A percentile compares a stretch with the other conserved stretches of the same genome.
Conservation (phyloP, 352 stramenopile genomes). For the Pythium diclinum region DNA sequence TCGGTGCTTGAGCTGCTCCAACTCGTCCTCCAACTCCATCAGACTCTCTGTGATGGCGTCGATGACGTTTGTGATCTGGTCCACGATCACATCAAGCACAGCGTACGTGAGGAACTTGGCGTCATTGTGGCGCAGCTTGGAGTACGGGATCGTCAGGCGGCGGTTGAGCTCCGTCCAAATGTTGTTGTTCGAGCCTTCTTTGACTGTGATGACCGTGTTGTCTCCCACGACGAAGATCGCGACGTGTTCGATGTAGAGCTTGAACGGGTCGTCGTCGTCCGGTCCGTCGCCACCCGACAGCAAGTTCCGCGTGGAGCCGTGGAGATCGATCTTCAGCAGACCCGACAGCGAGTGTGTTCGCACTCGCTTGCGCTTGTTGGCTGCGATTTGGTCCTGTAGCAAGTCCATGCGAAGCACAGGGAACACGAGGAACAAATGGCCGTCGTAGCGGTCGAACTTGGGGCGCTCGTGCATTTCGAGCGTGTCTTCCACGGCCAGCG, state of each 20-base stretch:
- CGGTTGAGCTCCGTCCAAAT: conserved; percentile 76
- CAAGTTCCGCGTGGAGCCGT: conserved; percentile 7
- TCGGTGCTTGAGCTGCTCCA: conserved; percentile 62
- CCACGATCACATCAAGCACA: conserved; percentile 85
- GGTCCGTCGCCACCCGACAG: conserved; percentile 26
- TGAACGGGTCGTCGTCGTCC: conserved; percentile 61
- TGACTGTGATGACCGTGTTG: conserved; percentile 85
- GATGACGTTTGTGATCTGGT: conserved; percentile 76
- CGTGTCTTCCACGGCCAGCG: conserved; percentile 81
- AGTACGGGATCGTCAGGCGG: conserved; percentile 77
- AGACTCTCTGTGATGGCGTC: conserved; percentile 75
- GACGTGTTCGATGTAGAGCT: conserved; percentile 79
- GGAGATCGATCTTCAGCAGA: conserved; percentile 45
- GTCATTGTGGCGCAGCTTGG: conserved; percentile 87
- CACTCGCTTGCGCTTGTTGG: conserved; percentile 33
- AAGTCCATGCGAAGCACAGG: conserved; percentile 75
- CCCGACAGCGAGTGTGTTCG: conserved; percentile 36
- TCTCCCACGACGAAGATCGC: conserved; percentile 81
- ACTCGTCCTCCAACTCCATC: conserved; percentile 73
- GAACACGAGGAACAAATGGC: conserved; percentile 82
- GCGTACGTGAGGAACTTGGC: conserved; percentile 87
- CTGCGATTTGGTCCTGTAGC: conserved; percentile 35
- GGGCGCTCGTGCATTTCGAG: conserved; percentile 84
- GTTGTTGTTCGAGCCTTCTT: conserved; percentile 57
- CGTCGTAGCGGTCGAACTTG: conserved; percentile 85